Percentiles rank a stretch among this genome's conserved stretches.
These are phyloP conservation scores for Leishmania tropica DNA, from an alignment of 208 protist species.

Conservation along the genomic window DNA sequence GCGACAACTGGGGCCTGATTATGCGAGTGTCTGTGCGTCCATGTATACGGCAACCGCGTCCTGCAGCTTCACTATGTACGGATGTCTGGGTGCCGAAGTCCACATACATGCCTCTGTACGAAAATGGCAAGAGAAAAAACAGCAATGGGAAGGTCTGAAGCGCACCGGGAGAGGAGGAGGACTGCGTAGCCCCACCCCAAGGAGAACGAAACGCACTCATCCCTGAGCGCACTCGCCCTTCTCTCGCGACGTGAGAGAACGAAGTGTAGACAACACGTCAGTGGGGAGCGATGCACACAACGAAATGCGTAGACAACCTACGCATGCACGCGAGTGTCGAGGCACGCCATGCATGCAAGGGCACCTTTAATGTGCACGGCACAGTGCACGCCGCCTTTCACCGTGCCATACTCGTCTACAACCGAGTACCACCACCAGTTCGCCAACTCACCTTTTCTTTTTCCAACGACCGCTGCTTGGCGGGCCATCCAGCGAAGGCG, in stretches of 20 bases:
- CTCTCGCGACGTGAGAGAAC: not conserved
- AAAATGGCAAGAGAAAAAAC: not conserved
- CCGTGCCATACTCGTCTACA: not conserved
- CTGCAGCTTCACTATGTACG: not conserved
- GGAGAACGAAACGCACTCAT: not conserved
- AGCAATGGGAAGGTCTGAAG: not conserved
- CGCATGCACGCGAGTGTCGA: not conserved
- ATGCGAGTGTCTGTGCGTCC: not conserved
- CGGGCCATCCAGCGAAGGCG: not conserved
- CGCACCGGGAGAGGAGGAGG: not conserved
- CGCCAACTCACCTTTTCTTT: not conserved
- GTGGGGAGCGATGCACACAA: not conserved
- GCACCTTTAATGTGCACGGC: constrained; percentile 9
- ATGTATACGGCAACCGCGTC: not conserved
- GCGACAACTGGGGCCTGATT: no score
- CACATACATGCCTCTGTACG: not conserved
- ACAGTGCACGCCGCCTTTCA: constrained; percentile 16
- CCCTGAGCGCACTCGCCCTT: not conserved
- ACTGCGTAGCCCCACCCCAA: not conserved
- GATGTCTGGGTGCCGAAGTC: not conserved
- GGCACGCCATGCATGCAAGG: constrained; percentile 6
- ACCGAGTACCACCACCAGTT: constrained; percentile 23
- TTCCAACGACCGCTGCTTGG: not conserved
- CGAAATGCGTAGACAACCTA: not conserved
- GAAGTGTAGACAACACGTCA: not conserved